phyloP scores from a whole-genome alignment of 768 basidiomycete species.

The Russula sp. region DNA sequence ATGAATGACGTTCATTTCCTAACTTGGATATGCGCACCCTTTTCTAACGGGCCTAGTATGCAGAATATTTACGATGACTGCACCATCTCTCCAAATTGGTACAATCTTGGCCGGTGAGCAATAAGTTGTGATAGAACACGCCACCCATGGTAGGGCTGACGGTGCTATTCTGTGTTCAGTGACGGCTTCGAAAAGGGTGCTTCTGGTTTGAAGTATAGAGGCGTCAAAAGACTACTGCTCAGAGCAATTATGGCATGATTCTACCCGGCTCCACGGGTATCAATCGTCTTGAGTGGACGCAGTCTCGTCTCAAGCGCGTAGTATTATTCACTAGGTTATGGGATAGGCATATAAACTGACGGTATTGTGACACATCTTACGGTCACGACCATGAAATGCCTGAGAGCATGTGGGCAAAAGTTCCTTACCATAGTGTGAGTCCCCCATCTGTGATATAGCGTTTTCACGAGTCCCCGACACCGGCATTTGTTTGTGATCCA shows the following conservation, averaged over 20 bases:
- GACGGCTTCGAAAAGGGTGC: constrained; percentile 12
- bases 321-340: background rate
- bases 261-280: constrained; percentile 44
- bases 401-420: no score
- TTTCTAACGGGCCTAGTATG: background rate
- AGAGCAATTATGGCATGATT: constrained; percentile 50
- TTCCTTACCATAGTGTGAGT: no score
- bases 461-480: no score
- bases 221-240: constrained; percentile 33
- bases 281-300: constrained; percentile 40
- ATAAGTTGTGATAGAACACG: no score
- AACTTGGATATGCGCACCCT: background rate
- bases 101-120: constrained; percentile 31
- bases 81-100: constrained; percentile 29
- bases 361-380: constrained; percentile 17
- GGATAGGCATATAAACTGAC: constrained; percentile 17
- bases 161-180: background rate
- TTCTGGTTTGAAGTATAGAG: background rate
- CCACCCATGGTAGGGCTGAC: background rate
- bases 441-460: no score
- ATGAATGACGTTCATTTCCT: background rate
- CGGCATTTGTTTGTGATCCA: no score
- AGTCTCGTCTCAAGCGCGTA: background rate
- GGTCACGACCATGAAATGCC: constrained; percentile 14
- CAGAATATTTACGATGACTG: constrained; percentile 24